Base-by-base conservation (phyloP, 1,284 basidiomycete species). In the Boletus hoseneyae region DNA sequence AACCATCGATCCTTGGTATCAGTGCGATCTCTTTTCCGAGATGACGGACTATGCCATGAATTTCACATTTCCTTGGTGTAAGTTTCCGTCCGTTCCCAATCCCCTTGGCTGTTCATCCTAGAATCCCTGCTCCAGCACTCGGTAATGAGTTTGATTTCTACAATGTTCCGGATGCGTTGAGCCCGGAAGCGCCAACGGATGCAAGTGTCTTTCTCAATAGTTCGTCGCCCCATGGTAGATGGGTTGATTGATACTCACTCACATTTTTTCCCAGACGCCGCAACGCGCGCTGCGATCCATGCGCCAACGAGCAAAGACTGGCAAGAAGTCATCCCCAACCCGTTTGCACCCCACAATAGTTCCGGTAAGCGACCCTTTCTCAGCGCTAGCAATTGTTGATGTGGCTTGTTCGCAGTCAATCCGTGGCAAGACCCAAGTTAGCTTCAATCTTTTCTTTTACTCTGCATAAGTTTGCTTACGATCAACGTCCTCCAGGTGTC, bases 231-330 rank as follows among this genome's bases (percentile, higher is more conserved):
- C 1, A 21, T 23, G 6, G 8, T 23, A 19, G 34, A 21, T 19
- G 4, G 23, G 36, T 23, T 4, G 4, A 2, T 21, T 4, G 6
- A 29, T 13, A 8, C 15, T 48, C 47, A 45, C 53, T 3, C 3
- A 16, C 6, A 5, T 6, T 38, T n/a, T 50, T 13, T 16, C 16
- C 15, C 54, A 84, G 83, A 85, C 59, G 64, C 71, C 9, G 69
- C 61, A 13, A 77, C 75, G 4, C 71, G 77, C 27, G 67, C 74
- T 33, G 85, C 85, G 0, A 64, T 88, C 19, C 86, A 88, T 61
- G 86, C 85, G 0, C 86, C 86, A 2, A 80, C 76, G 3, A 83
- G 77, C 63, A 81, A 81, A 59, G 64, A 78, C 45, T 87, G 85
- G 85, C 57, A 53, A 9, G 51, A 72, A 47, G 54, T 58, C 18